Percentiles rank a stretch among this genome's conserved stretches.
Conservation (phyloP, 257 asterid species). For the Solanum etuberosum region DNA sequence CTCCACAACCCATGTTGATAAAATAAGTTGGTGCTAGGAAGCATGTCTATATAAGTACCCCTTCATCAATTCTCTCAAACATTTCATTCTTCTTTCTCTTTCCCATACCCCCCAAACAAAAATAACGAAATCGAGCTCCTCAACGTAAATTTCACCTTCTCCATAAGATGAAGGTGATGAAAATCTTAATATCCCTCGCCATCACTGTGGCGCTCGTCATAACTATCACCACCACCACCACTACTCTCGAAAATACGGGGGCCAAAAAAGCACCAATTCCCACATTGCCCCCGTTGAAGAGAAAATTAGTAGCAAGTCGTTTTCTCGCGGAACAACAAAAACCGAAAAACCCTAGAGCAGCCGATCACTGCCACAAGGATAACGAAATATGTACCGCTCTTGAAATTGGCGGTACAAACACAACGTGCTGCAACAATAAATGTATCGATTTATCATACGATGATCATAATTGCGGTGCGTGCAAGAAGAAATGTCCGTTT, state of each 20-base stretch:
- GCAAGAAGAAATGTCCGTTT: constrained; percentile 40
- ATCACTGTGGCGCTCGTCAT: background rate
- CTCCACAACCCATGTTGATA: no score
- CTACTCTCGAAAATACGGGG: background rate
- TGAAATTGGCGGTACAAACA: constrained; percentile 11
- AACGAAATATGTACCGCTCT: constrained; percentile 18
- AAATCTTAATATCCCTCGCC: constrained; percentile 5
- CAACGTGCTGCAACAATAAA: constrained; percentile 62
- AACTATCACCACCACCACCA: background rate
- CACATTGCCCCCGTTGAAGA: background rate
- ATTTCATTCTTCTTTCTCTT: background rate
- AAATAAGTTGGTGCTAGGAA: background rate
- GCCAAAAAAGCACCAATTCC: background rate
- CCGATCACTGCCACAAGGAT: constrained; percentile 49
- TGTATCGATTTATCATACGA: constrained; percentile 40
- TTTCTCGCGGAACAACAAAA: constrained; percentile 18
- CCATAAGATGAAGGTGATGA: constrained; percentile 12
- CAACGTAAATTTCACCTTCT: background rate
- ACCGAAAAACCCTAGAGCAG: constrained; percentile 37
- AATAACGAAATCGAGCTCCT: background rate
- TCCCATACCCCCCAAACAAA: background rate
- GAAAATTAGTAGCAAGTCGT: constrained; percentile 24
- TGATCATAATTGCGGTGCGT: constrained; percentile 42
- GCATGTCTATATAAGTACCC: background rate
- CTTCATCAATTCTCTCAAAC: background rate